Evolutionary conservation across 179 eudicot genomes (phyloP), one percentile per base, ranked within the genome.

Genomic region (Gypsophila paniculata): DNA sequence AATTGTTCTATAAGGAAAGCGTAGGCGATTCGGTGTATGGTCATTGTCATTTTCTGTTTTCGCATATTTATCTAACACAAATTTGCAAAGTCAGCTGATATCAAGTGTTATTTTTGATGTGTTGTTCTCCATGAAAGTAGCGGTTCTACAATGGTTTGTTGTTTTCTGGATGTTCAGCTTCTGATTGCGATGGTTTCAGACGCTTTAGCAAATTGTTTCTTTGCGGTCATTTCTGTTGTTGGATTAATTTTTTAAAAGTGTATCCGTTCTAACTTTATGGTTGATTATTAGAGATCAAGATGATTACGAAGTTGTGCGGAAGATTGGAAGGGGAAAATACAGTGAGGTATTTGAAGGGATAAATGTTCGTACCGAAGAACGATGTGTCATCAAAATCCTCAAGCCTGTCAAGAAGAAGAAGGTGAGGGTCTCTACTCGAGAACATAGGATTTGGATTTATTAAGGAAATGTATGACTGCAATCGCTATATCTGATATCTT

Each of bases 331-430:
- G 81, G 97, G 97, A 61, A 91, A 91, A 79, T 91, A 91, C 75
- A 91, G 97, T 80, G 97, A 91, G 79, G 97, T 91, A 73, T 91
- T 91, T 81, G 97, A 91, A 82, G 97, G 97, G 63, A 75, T 86
- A 69, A 89, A 88, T 72, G 91, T 90, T 66, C 84, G 86, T 75
- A 88, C 68, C 74, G 90, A 88, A 19, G 97, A 91, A 66, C 62
- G 82, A 67, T 91, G 97, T 71, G 84, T 91, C 38, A 88, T 91
- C 80, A 91, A 91, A 84, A 91, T 91, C 70, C 86, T 91, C 72
- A 91, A 91, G 78, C 97, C 97, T 29, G 97, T 91, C 63, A 91
- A 91, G 87, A 90, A 90, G 89, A 89, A 89, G 69, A 91, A 91
- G 93, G 97, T 91, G 67, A 70, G 65, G 52, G 63, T 70, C 26